phyloP scores from a whole-genome alignment of 2,329 filamentous ascomycete species.

The Fusarium globosum region DNA sequence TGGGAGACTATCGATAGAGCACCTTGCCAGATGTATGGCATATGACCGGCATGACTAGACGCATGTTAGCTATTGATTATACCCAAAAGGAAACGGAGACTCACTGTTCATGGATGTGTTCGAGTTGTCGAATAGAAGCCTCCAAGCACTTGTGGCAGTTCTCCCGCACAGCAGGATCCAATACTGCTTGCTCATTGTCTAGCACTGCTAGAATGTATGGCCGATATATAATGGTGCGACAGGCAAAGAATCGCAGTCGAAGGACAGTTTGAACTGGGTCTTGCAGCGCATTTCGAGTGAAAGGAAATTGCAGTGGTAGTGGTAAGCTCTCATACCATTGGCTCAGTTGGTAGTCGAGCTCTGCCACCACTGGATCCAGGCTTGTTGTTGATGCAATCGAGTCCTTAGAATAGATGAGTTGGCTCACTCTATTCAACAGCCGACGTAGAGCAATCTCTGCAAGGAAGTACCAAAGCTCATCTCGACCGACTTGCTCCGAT shows the following conservation, averaged over 20 bases:
- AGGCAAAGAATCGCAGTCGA: slow-evolving; percentile 83
- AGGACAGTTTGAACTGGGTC: slow-evolving; percentile 84
- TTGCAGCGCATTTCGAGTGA: slow-evolving; percentile 72
- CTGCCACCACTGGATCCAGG: slow-evolving; percentile 80
- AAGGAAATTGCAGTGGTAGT: slow-evolving; percentile 79
- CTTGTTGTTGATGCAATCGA: slow-evolving; percentile 77
- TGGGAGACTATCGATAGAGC: slow-evolving; percentile 86
- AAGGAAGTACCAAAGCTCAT: slow-evolving; percentile 88
- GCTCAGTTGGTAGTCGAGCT: slow-evolving; percentile 83
- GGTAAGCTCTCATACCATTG: slow-evolving; percentile 89
- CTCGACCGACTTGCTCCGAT: slow-evolving; percentile 71
- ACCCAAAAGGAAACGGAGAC: slow-evolving; percentile 45
- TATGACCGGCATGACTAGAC: slow-evolving; percentile 78
- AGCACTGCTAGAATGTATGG: slow-evolving; percentile 85
- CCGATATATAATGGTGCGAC: slow-evolving; percentile 86
- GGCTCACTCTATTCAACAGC: slow-evolving; percentile 81
- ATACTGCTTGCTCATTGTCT: slow-evolving; percentile 77
- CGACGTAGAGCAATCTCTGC: slow-evolving; percentile 83
- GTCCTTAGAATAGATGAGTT: slow-evolving; percentile 82
- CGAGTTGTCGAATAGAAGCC: slow-evolving; percentile 81
- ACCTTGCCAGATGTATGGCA: slow-evolving; percentile 88
- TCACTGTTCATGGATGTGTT: slow-evolving; percentile 82
- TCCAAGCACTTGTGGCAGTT: slow-evolving; percentile 86
- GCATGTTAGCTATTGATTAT: slow-evolving; percentile 14
- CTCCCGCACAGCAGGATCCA: slow-evolving; percentile 78